phyloP scores from a whole-genome alignment of 805 yeast genomes.

The Grigorovia humatica region DNA sequence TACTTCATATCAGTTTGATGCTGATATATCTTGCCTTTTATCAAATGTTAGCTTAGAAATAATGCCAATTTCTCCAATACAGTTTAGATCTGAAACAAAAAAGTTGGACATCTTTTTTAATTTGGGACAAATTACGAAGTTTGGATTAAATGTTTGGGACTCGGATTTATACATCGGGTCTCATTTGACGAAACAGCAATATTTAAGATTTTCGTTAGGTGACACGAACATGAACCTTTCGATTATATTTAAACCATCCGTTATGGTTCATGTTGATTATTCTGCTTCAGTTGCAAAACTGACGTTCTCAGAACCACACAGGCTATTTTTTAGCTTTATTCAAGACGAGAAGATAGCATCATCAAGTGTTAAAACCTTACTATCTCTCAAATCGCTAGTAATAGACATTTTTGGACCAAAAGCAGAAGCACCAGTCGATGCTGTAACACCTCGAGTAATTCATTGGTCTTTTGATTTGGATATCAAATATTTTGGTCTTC shows the following conservation, averaged over 20 bases:
- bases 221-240: constrained; percentile 12
- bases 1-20: not conserved
- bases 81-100: constrained; percentile 16
- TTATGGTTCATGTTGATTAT: constrained; percentile 3
- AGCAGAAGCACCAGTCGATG: too few relatives aligned
- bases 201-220: constrained; percentile 18
- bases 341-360: constrained; percentile 21
- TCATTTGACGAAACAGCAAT: constrained; percentile 20
- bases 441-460: not conserved
- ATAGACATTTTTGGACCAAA: not conserved
- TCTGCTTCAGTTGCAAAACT: constrained; percentile 18
- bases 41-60: constrained; percentile 19
- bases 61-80: constrained; percentile 18
- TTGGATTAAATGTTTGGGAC: constrained; percentile 16
- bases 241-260: not conserved
- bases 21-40: constrained; percentile 9
- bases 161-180: constrained; percentile 19
- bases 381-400: constrained; percentile 6
- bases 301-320: constrained; percentile 23
- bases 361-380: constrained; percentile 12
- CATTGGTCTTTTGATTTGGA: constrained; percentile 17
- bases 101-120: constrained; percentile 14
- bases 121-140: constrained; percentile 9
- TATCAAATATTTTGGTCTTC: constrained; percentile 21
- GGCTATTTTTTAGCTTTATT: constrained; percentile 15